phyloP scores from a whole-genome alignment of 169 alveolate species.

The Plasmodium fragile region DNA sequence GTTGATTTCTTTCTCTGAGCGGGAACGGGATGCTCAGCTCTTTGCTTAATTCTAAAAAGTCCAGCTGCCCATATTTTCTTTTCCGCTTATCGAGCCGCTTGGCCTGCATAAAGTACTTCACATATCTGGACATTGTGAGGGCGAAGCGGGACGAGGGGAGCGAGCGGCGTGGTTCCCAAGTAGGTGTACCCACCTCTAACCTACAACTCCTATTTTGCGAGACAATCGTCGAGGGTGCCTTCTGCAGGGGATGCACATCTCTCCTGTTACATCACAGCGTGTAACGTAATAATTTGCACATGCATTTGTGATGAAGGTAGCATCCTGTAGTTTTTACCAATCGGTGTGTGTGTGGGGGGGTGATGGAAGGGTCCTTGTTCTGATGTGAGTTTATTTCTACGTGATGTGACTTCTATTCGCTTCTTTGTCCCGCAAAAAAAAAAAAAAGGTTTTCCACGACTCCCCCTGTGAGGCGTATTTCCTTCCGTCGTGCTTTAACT shows the following conservation, averaged over 20 bases:
- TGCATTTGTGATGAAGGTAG: neutral
- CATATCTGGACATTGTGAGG: conserved; percentile 84
- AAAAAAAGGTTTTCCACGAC: neutral
- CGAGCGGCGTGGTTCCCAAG: too few species aligned
- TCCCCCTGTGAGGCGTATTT: neutral
- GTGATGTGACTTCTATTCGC: neutral
- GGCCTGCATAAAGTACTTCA: conserved; percentile 87
- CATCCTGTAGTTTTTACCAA: neutral
- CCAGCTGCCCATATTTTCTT: conserved; percentile 80
- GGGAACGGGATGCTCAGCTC: conserved; percentile 89
- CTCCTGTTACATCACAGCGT: neutral
- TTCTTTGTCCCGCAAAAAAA: neutral
- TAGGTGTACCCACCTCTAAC: neutral
- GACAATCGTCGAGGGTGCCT: neutral
- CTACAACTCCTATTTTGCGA: neutral
- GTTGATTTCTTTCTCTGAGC: conserved; percentile 82
- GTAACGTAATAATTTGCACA: too few species aligned
- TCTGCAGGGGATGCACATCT: neutral
- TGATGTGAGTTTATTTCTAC: neutral
- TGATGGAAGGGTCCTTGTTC: neutral
- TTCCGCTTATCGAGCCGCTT: conserved; percentile 82
- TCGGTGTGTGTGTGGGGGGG: neutral
- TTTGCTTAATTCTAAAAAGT: conserved; percentile 85
- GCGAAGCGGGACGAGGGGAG: neutral
- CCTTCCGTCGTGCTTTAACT: neutral